Conservation (phyloP, 495 filamentous ascomycete genomes). For the Aspergillus nidulans region DNA sequence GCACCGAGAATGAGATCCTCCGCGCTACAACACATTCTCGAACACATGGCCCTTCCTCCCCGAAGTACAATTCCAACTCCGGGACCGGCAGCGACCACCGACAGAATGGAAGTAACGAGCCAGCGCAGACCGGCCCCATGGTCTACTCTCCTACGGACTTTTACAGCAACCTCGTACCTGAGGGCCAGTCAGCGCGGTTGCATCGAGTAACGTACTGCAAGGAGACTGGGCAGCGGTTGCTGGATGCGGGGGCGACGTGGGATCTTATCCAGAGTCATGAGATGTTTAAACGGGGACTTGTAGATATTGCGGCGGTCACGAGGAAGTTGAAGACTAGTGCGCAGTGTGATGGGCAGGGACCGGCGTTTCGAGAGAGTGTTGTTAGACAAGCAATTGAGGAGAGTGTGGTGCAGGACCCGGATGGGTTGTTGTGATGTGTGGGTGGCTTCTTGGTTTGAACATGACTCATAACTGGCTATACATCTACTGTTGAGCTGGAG, state of each 20-base stretch:
- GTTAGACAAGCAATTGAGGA: conserved; percentile 65
- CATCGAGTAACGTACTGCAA: conserved; percentile 66
- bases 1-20: conserved; percentile 90
- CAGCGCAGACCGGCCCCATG: conserved; percentile 60
- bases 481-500: neutral
- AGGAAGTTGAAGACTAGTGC: conserved; percentile 68
- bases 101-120: conserved; percentile 20
- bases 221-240: conserved; percentile 66
- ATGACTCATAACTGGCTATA: neutral
- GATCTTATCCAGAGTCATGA: conserved; percentile 84
- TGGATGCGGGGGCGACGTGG: conserved; percentile 82
- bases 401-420: conserved; percentile 55
- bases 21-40: conserved; percentile 54
- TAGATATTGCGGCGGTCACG: conserved; percentile 77
- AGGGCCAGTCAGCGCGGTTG: conserved; percentile 41
- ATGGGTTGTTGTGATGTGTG: conserved; percentile 60
- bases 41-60: neutral
- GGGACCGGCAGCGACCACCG: neutral
- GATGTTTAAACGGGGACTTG: conserved; percentile 71
- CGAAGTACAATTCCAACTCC: neutral
- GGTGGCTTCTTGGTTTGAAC: conserved; percentile 1
- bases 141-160: conserved; percentile 72
- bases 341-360: conserved; percentile 87
- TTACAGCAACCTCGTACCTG: conserved; percentile 36
- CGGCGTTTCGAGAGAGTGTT: conserved; percentile 73